Conservation (phyloP, 2,329 filamentous ascomycete genomes). For the Chrysosporium queenslandicum region DNA sequence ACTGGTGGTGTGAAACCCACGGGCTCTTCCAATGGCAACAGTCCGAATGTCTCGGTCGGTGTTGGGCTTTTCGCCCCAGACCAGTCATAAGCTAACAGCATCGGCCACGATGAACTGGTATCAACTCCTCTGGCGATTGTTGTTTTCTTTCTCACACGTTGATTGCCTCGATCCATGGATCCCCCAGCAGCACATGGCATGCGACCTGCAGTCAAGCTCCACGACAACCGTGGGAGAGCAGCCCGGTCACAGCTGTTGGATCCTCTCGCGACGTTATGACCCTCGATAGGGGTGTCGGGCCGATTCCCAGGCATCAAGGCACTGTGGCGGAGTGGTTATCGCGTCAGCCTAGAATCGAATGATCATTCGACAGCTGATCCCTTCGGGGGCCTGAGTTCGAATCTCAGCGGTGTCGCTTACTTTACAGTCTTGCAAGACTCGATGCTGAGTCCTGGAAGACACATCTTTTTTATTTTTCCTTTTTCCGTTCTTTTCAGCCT, state of each 20-base stretch:
- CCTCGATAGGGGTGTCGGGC: background rate
- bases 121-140: too few species aligned
- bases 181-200: background rate
- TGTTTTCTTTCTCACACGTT: too few species aligned
- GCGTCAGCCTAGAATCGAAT: constrained; percentile 1
- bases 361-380: constrained; percentile 1
- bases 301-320: background rate
- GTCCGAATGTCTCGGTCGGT: too few species aligned
- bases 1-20: too few species aligned
- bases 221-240: background rate
- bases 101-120: too few species aligned
- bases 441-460: too few species aligned
- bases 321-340: constrained; percentile 5
- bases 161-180: background rate
- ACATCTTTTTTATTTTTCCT: background rate
- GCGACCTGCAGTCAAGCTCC: background rate
- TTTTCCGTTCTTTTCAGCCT: too few species aligned
- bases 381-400: constrained; percentile 4
- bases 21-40: too few species aligned
- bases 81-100: too few species aligned
- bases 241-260: too few species aligned
- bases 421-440: too few species aligned
- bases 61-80: too few species aligned
- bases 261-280: background rate
- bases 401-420: background rate